phyloP scores from a whole-genome alignment of 2,329 filamentous ascomycete species.

The Dendrostoma leiphaemia region DNA sequence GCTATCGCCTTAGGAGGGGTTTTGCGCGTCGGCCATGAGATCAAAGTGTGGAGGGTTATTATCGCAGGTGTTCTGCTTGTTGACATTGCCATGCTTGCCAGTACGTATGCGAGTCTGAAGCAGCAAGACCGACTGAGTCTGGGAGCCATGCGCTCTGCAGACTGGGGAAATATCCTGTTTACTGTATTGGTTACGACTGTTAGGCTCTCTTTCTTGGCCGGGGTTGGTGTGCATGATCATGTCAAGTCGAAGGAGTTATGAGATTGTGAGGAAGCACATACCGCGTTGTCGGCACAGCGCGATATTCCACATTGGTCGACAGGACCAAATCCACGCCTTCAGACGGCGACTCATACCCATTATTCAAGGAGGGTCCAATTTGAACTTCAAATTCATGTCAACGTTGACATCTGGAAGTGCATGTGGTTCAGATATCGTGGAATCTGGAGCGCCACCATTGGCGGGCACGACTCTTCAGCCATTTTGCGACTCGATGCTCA shows the following conservation, averaged over 20 bases:
- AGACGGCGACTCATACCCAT: too few species aligned
- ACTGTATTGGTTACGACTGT: conserved; percentile 20
- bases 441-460: too few species aligned
- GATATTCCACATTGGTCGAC: too few species aligned
- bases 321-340: too few species aligned
- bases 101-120: conserved; percentile 20
- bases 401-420: too few species aligned
- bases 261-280: too few species aligned
- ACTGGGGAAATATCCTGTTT: conserved; percentile 22
- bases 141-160: conserved; percentile 14
- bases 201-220: conserved; percentile 21
- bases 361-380: too few species aligned
- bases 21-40: conserved; percentile 18
- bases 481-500: too few species aligned
- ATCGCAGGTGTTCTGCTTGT: conserved; percentile 19
- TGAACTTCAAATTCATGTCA: too few species aligned
- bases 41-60: conserved; percentile 24
- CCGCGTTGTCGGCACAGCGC: too few species aligned
- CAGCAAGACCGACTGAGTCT: conserved; percentile 18
- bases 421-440: too few species aligned
- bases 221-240: conserved; percentile 13
- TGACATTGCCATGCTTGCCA: conserved; percentile 21
- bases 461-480: too few species aligned
- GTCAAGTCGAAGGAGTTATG: not conserved
- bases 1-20: conserved; percentile 16